A percentile compares a stretch with the other conserved stretches of the same genome.
These are phyloP conservation scores for Coriaria nepalensis DNA, from an alignment of 306 rosid species.

Conservation along the genomic window DNA sequence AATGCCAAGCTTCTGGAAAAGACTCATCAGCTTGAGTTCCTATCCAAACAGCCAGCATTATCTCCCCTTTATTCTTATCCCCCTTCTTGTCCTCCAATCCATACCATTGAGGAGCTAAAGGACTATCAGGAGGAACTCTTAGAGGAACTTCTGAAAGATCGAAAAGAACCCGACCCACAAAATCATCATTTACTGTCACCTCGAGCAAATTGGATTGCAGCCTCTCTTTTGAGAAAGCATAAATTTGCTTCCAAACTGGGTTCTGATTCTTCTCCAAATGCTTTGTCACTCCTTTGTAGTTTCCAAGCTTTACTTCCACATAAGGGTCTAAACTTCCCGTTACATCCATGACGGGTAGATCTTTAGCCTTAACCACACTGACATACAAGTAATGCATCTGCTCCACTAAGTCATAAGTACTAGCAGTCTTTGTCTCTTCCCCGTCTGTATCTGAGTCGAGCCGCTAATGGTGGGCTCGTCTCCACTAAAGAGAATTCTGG, in stretches of 20 bases:
- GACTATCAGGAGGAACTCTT: slow-evolving; percentile 81
- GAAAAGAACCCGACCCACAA: slow-evolving; percentile 53
- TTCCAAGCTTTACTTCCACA: slow-evolving; percentile 86
- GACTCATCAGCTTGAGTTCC: slow-evolving; percentile 97
- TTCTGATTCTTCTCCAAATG: slow-evolving; percentile 75
- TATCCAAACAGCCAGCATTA: slow-evolving; percentile 96
- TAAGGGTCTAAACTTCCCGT: slow-evolving; percentile 91
- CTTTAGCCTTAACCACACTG: slow-evolving; percentile 77
- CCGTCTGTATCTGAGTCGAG: slow-evolving; percentile 31
- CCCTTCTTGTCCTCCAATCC: slow-evolving; percentile 61
- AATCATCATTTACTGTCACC: slow-evolving; percentile 76
- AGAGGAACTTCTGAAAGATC: slow-evolving; percentile 62
- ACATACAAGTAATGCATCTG: slow-evolving; percentile 84
- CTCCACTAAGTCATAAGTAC: slow-evolving; percentile 84
- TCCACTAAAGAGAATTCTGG: slow-evolving; percentile 69
- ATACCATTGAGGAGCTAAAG: slow-evolving; percentile 98
- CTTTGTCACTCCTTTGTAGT: slow-evolving; percentile 67
- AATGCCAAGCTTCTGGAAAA: slow-evolving; percentile 94
- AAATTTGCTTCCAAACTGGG: slow-evolving; percentile 82
- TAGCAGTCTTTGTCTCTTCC: slow-evolving; percentile 63
- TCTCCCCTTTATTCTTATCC: slow-evolving; percentile 40
- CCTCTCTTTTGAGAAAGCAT: slow-evolving; percentile 71
- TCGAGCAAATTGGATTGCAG: slow-evolving; percentile 66
- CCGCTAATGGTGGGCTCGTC: slow-evolving; percentile 82
- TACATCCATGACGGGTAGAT: slow-evolving; percentile 80